Percentiles rank a stretch among this genome's conserved stretches.
Conservation (phyloP, 2,329 filamentous ascomycete genomes). For the Hymenoscyphus albidus region DNA sequence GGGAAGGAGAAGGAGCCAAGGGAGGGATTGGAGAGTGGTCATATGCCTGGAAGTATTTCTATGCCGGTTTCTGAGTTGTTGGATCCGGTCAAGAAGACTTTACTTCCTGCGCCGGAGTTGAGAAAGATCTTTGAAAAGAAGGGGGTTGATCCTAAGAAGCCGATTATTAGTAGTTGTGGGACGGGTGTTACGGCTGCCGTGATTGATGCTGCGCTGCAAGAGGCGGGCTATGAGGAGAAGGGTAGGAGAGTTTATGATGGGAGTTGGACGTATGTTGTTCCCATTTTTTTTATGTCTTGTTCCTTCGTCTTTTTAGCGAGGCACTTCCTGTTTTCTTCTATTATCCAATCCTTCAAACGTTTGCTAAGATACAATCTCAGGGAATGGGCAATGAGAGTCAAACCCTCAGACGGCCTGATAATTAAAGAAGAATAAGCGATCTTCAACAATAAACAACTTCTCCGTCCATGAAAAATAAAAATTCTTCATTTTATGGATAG, state of each 20-base stretch:
- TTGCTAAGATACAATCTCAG: slow-evolving; percentile 36
- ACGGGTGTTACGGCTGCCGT: slow-evolving; percentile 92
- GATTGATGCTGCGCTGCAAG: slow-evolving; percentile 79
- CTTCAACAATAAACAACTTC: not conserved
- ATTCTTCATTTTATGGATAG: not conserved
- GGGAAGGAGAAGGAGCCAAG: slow-evolving; percentile 84
- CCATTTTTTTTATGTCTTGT: not conserved
- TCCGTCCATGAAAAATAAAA: not conserved
- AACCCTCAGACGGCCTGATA: slow-evolving; percentile 59
- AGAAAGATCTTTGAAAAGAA: slow-evolving; percentile 73
- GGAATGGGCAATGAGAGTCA: slow-evolving; percentile 65
- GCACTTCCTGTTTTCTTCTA: not conserved
- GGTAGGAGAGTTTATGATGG: slow-evolving; percentile 85
- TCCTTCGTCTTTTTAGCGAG: not conserved
- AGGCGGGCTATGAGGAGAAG: slow-evolving; percentile 68
- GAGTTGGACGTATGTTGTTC: slow-evolving; percentile 88
- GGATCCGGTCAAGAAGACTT: slow-evolving; percentile 76
- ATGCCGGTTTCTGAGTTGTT: slow-evolving; percentile 77
- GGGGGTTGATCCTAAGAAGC: slow-evolving; percentile 72
- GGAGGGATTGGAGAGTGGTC: slow-evolving; percentile 79
- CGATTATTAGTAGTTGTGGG: slow-evolving; percentile 84
- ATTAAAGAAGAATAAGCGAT: slow-evolving; percentile 41
- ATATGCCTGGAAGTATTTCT: slow-evolving; percentile 84
- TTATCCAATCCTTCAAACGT: not conserved
- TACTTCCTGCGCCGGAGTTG: slow-evolving; percentile 69